These are phyloP conservation scores for Eutrema japonicum DNA, from an alignment of 345 rosid species.

Conservation along the genomic window DNA sequence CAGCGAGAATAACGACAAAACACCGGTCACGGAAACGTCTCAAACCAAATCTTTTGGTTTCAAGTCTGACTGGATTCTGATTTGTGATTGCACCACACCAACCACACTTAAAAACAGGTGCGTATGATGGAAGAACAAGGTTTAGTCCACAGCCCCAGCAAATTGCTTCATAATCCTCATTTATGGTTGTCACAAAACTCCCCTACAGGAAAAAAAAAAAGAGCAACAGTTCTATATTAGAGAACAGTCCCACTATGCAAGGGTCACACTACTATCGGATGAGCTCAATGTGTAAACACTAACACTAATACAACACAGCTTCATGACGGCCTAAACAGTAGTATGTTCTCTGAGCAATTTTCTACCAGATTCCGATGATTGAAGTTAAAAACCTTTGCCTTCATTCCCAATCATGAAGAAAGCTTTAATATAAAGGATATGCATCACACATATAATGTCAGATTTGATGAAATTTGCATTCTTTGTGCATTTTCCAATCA, in stretches of 20 bases:
- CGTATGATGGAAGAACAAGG: slow-evolving; percentile 67
- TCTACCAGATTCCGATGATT: slow-evolving; percentile 3
- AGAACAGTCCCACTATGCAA: slow-evolving; percentile 7
- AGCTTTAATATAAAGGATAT: neutral
- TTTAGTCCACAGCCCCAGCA: slow-evolving; percentile 98
- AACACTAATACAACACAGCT: slow-evolving; percentile 23
- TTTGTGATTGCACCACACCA: slow-evolving; percentile 98
- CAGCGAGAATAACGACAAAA: slow-evolving; percentile 61
- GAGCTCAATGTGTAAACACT: slow-evolving; percentile 15
- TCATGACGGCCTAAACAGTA: slow-evolving; percentile 8
- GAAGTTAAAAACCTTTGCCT: neutral
- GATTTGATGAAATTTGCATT: neutral
- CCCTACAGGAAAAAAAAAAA: slow-evolving; percentile 43
- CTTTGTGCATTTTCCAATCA: neutral
- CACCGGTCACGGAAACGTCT: slow-evolving; percentile 85
- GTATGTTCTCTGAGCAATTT: slow-evolving; percentile 5
- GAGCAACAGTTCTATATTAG: neutral
- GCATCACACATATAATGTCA: slow-evolving; percentile 8
- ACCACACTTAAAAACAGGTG: slow-evolving; percentile 79
- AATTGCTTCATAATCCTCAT: slow-evolving; percentile 60
- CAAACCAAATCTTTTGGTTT: slow-evolving; percentile 63
- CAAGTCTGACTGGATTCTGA: slow-evolving; percentile 51
- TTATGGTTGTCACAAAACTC: slow-evolving; percentile 52
- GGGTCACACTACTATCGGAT: neutral
- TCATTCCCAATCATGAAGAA: neutral